Conservation (phyloP, 2,329 filamentous ascomycete species). For the Aspergillus udagawae region DNA sequence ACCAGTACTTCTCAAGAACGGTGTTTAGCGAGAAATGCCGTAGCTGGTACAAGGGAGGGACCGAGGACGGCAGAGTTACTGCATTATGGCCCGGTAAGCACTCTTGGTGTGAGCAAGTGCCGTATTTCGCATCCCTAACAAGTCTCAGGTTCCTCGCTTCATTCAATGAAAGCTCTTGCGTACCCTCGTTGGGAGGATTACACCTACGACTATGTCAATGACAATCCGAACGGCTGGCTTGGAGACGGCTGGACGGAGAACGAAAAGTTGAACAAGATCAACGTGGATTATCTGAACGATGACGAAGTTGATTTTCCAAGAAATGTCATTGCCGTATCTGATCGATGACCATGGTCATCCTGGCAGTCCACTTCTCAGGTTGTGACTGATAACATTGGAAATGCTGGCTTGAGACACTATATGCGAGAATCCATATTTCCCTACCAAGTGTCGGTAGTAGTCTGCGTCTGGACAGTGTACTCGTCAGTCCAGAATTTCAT, state of each 20-base stretch:
- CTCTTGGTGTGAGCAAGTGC: neutral
- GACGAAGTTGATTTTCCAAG: constrained; percentile 33
- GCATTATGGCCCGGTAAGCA: constrained; percentile 34
- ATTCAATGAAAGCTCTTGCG: constrained; percentile 32
- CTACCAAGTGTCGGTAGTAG: no score
- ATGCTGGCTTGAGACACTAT: no score
- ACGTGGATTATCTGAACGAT: constrained; percentile 34
- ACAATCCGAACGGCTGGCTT: constrained; percentile 29
- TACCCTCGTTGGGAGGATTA: constrained; percentile 39
- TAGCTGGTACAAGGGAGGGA: constrained; percentile 38
- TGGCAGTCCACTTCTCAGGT: no score
- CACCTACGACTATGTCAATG: constrained; percentile 33
- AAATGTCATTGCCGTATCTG: constrained; percentile 1
- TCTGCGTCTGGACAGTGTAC: no score
- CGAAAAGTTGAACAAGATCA: constrained; percentile 27
- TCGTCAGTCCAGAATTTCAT: no score
- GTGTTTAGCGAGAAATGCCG: constrained; percentile 34
- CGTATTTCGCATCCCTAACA: constrained; percentile 1
- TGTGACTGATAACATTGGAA: no score
- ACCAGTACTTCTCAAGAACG: constrained; percentile 32
- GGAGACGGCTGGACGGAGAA: constrained; percentile 34
- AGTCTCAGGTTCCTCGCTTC: constrained; percentile 30
- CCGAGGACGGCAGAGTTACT: constrained; percentile 26
- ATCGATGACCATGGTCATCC: neutral
- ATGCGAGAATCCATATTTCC: no score